Base-by-base conservation (phyloP, 768 basidiomycete species). In the Phylloporus arenicola region DNA sequence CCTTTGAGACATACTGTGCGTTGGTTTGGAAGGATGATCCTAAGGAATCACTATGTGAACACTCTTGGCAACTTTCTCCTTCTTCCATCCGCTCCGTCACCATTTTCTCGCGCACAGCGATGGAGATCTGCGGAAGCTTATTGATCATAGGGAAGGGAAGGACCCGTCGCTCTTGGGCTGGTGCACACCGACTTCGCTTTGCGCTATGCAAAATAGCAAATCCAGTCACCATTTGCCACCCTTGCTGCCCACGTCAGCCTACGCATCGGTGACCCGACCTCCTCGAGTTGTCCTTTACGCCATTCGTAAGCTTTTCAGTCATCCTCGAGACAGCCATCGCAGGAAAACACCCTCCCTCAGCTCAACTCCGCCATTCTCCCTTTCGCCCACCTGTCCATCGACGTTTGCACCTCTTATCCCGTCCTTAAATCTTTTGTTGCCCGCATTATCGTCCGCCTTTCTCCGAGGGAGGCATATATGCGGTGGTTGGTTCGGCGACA, bases 211-310 rank as follows among this genome's bases (percentile, higher is more conserved):
- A 86, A 85, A 54, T 74, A 75, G 84, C 50, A 29, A 27, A 49
- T 78, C 4, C 67, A 73, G 46, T 82, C 84, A 0, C 82, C 87
- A 0, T 90, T 89, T 59, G 73, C 78, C 13, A 73, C 79, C 4
- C 64, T 89, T 20, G 56, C 74, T 10, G 64, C 72, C 5, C 79
- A 86, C 57, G 82, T 86, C 22, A 78, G 77, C n/a, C n/a, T n/a
- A 30, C 72, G 68, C 57, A 76, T 87, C 50, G 82, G 83, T 35
- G 72, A 0, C 84, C 84, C 0, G 59, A 69, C 6, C 72, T 89
- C 11, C 77, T 80, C 55, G 81, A 74, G 49, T 70, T 89, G 1
- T 31, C 30, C 30, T 31, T 31, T 31, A 31, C 12, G 3, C 11
- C 13, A 13, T 31, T 31, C 30, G 30, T 31, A 13, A 31, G 30